phyloP scores from a whole-genome alignment of 2,329 filamentous ascomycete genomes.

The Ceratocystis ficicola region DNA sequence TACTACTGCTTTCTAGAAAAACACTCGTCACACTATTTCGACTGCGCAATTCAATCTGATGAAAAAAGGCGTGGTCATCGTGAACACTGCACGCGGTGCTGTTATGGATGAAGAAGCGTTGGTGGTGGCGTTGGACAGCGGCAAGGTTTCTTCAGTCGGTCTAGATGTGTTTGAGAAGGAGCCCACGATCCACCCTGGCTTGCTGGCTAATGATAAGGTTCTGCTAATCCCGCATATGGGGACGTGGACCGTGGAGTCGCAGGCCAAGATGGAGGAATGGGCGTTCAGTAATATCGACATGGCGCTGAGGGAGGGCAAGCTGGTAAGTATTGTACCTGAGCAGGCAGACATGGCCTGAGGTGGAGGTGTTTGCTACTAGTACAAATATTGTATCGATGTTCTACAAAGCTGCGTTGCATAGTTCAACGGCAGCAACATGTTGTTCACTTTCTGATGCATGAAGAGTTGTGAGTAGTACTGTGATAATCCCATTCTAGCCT shows the following conservation, averaged over 20 bases:
- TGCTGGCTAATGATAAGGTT: constrained; percentile 57
- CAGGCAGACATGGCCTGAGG: constrained; percentile 34
- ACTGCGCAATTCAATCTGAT: constrained; percentile 58
- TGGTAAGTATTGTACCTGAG: constrained; percentile 62
- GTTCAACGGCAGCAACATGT: background rate
- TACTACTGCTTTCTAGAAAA: constrained; percentile 30
- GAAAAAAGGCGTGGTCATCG: constrained; percentile 64
- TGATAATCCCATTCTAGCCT: constrained; percentile 13
- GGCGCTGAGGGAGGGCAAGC: constrained; percentile 48
- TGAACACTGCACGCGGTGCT: constrained; percentile 74
- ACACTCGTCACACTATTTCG: constrained; percentile 66
- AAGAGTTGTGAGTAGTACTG: constrained; percentile 9
- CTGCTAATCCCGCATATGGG: constrained; percentile 77
- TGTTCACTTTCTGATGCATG: background rate
- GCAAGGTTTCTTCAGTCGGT: constrained; percentile 57
- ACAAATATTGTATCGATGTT: background rate
- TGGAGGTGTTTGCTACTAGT: background rate
- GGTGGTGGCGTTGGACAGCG: constrained; percentile 57
- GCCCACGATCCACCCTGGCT: constrained; percentile 59
- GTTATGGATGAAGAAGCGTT: constrained; percentile 73
- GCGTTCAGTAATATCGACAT: constrained; percentile 55
- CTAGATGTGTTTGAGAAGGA: constrained; percentile 78
- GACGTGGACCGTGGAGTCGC: constrained; percentile 60
- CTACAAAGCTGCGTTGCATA: background rate
- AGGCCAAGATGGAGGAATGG: constrained; percentile 62